Base-by-base conservation (phyloP, 192 early-diverging fungal species). In the Backusella morwellensis region DNA sequence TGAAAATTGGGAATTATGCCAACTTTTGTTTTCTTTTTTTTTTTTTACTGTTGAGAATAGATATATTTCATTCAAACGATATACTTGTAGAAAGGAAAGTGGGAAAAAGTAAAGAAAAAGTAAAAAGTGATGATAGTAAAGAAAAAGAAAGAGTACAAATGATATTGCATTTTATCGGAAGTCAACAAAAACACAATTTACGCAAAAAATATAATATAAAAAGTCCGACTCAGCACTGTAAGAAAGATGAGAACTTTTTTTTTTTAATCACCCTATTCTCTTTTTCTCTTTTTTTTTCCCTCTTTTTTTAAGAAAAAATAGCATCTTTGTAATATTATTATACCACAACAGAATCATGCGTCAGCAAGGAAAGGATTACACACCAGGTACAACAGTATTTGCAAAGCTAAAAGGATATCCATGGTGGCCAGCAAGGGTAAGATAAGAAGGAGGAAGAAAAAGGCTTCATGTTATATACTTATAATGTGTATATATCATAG, bases 381-480 rank as follows among this genome's bases (percentile, higher is more conserved):
- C 83, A 9, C 82, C 85, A 56, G 89, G 89, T 40, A 84, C 83
- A n/a, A 77, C 80, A 11, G 87, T 90, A 63, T 89, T 88, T 80
- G 88, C 88, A 42, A 89, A 90, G 63, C 77, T 89, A 52, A 88
- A 88, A 69, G 89, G 89, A 14, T 89, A 84, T 67, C 88, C 88
- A 26, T 89, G 89, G 89, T 89, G 89, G 88, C 89, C 89, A 14
- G 89, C 89, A 68, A 80, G 83, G 72, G 89, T 88, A 86, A 87
- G 81, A 73, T 4, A 35, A 5, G 32, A 4, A 44, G 26, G 54
- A n/a, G 26, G 23, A 32, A 32, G 32, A 32, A 32, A 32, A 32
- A 32, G 32, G 2, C 32, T 32, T 32, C 32, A 32, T 17, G 47
- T 50, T 15, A 54, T 54, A 54, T 21, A 8, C n/a, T 59, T 29